Percentiles rank a stretch among this genome's conserved stretches.
Conservation (phyloP, 164 flowering plant species). For the Liquidambar formosana region DNA sequence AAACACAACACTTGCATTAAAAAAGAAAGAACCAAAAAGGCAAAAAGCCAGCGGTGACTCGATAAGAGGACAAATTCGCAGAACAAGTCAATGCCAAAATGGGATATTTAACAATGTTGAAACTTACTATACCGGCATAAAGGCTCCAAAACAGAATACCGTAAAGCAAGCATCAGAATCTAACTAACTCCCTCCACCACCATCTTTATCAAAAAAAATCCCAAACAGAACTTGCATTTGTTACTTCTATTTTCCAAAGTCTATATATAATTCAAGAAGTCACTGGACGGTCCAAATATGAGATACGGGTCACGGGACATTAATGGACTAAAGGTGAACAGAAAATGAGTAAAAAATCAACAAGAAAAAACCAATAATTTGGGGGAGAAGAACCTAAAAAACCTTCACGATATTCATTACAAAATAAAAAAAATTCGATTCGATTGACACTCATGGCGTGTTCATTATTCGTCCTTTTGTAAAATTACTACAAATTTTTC, state of each 20-base stretch:
- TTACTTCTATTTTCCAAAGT: too few species aligned
- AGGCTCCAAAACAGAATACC: not conserved
- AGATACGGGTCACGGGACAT: too few species aligned
- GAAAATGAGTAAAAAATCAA: not conserved
- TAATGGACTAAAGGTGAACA: too few species aligned
- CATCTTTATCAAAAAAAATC: not conserved
- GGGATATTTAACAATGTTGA: not conserved
- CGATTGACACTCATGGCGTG: too few species aligned
- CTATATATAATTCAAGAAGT: too few species aligned
- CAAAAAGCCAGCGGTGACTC: not conserved
- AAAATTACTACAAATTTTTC: too few species aligned
- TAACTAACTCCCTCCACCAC: not conserved
- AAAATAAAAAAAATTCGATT: not conserved
- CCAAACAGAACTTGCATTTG: too few species aligned
- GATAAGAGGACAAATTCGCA: not conserved
- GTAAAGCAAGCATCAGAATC: conserved; percentile 1
- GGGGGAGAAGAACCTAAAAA: too few species aligned
- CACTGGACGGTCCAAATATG: too few species aligned
- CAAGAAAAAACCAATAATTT: too few species aligned
- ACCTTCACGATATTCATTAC: not conserved
- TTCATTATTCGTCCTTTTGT: too few species aligned
- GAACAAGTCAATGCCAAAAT: not conserved
- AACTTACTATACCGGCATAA: not conserved
- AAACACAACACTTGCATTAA: not conserved
- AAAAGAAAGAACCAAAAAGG: not conserved